Conservation (phyloP, 257 asterid genomes). For the Rubia yunnanensis region DNA sequence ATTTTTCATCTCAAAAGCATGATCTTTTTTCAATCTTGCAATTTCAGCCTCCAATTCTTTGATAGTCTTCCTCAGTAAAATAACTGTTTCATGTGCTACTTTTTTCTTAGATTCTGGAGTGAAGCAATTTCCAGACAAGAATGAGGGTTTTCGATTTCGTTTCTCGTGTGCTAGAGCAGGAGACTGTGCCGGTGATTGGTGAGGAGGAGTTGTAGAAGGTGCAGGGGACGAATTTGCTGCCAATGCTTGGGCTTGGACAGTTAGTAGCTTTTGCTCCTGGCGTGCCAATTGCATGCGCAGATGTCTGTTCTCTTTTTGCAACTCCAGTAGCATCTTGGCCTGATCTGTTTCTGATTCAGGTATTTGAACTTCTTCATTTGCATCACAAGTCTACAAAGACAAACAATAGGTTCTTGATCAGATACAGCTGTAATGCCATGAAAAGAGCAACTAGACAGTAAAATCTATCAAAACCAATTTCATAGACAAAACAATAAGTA, state of each 20-base stretch:
- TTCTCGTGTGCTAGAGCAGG: slow-evolving; percentile 29
- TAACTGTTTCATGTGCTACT: slow-evolving; percentile 21
- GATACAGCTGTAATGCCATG: not conserved
- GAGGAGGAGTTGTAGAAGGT: slow-evolving; percentile 33
- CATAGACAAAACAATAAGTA: not conserved
- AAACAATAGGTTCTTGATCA: not conserved
- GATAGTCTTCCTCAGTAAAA: slow-evolving; percentile 30
- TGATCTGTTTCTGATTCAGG: slow-evolving; percentile 49
- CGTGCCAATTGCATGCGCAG: slow-evolving; percentile 46
- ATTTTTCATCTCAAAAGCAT: slow-evolving; percentile 35
- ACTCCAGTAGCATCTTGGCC: slow-evolving; percentile 47
- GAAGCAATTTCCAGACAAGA: slow-evolving; percentile 38
- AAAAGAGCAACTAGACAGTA: not conserved
- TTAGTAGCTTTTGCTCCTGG: slow-evolving; percentile 44
- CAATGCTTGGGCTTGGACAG: slow-evolving; percentile 46
- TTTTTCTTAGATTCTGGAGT: slow-evolving; percentile 49
- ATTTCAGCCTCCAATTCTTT: slow-evolving; percentile 44
- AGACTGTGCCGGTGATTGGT: slow-evolving; percentile 33
- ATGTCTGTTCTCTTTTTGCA: slow-evolving; percentile 53
- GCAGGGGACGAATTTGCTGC: slow-evolving; percentile 45
- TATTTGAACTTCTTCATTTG: slow-evolving; percentile 39
- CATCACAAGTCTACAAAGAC: slow-evolving; percentile 33
- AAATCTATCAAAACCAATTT: not conserved
- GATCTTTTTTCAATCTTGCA: slow-evolving; percentile 45
- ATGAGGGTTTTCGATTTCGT: slow-evolving; percentile 31